These are phyloP conservation scores for Phaeosphaeria sp. DNA, from an alignment of 2,329 filamentous ascomycete species.

Conservation along the genomic window DNA sequence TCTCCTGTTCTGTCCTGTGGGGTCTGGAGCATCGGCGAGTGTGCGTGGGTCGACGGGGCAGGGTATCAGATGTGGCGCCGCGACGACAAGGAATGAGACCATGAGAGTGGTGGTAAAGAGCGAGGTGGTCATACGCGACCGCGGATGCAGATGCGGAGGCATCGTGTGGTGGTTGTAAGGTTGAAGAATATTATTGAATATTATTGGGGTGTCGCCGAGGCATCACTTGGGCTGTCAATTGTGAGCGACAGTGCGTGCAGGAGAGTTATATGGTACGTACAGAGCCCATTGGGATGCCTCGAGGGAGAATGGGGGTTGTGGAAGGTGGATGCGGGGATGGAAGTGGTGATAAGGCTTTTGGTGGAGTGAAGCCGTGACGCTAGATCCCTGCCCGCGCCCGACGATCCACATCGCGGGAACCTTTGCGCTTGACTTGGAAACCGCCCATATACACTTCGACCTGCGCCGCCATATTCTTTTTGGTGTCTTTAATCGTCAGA, in stretches of 20 bases:
- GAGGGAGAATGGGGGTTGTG: constrained; percentile 14
- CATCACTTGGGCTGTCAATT: constrained; percentile 34
- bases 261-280: constrained; percentile 11
- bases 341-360: constrained; percentile 36
- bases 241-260: constrained; percentile 18
- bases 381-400: constrained; percentile 18
- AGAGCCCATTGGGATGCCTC: constrained; percentile 42
- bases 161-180: constrained; percentile 54
- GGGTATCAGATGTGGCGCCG: constrained; percentile 85
- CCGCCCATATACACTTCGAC: background rate
- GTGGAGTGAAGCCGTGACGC: constrained; percentile 19
- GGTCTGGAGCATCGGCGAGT: constrained; percentile 70
- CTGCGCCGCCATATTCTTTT: background rate
- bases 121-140: constrained; percentile 90
- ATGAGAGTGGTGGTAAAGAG: constrained; percentile 93
- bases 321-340: constrained; percentile 21
- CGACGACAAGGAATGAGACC: constrained; percentile 90
- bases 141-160: constrained; percentile 87
- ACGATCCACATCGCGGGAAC: constrained; percentile 13
- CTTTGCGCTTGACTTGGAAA: background rate
- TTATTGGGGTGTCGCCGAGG: constrained; percentile 29
- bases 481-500: background rate
- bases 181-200: constrained; percentile 21
- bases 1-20: constrained; percentile 31
- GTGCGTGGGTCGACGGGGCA: constrained; percentile 81